Conservation (phyloP, 2,329 filamentous ascomycete genomes). For the Trichoderma cornu-damae region DNA sequence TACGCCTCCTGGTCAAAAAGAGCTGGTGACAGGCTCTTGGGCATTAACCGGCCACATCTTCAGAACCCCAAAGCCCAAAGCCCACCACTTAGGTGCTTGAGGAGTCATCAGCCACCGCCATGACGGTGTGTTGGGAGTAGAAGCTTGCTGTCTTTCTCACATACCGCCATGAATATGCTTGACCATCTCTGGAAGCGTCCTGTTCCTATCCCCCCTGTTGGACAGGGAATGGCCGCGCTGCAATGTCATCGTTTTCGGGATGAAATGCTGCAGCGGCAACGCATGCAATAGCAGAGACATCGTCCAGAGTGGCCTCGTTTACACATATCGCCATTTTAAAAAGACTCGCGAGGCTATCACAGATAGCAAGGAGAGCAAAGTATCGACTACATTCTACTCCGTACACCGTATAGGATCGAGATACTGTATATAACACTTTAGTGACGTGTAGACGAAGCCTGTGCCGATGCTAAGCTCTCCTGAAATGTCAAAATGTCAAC, state of each 20-base stretch:
- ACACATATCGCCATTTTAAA: conserved; percentile 25
- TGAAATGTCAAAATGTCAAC: conserved; percentile 11
- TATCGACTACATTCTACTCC: neutral
- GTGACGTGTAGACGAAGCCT: neutral
- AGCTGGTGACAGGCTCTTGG: conserved; percentile 7
- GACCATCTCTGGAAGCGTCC: neutral
- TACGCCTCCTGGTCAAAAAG: conserved; percentile 20
- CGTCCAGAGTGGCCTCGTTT: conserved; percentile 25
- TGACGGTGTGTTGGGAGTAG: conserved; percentile 13
- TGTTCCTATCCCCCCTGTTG: conserved; percentile 19
- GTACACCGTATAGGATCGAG: neutral
- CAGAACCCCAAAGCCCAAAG: conserved; percentile 22
- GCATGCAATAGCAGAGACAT: conserved; percentile 25
- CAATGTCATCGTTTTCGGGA: conserved; percentile 20
- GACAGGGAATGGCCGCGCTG: conserved; percentile 19
- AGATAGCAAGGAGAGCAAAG: neutral
- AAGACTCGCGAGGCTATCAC: neutral
- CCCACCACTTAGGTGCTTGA: conserved; percentile 20
- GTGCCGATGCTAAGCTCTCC: conserved; percentile 2
- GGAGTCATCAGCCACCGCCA: conserved; percentile 22
- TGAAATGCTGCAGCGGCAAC: conserved; percentile 26
- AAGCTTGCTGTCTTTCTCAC: conserved; percentile 20
- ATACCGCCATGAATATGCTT: conserved; percentile 18
- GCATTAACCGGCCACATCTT: conserved; percentile 10
- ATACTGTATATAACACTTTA: neutral